Conservation (phyloP, 352 stramenopile genomes). For the Phytopythium ostracodes region DNA sequence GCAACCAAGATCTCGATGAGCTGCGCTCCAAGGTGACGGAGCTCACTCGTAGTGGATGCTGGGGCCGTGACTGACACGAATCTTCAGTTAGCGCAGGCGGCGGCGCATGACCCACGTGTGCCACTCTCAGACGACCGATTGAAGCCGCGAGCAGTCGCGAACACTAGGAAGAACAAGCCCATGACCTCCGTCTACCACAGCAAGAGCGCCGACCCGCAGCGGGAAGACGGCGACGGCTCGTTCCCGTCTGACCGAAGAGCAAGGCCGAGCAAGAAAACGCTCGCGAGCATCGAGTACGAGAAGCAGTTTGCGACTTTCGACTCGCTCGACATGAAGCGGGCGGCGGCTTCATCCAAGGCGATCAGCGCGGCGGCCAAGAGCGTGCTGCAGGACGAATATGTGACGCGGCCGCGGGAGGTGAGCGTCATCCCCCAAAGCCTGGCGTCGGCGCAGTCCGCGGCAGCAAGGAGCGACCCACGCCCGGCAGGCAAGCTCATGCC, state of each 20-base stretch:
- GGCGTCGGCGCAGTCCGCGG: slow-evolving; percentile 11
- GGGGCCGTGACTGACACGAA: neutral
- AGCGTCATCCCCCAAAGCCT: slow-evolving; percentile 47
- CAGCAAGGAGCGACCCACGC: slow-evolving; percentile 9
- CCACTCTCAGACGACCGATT: slow-evolving; percentile 5
- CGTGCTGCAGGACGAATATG: slow-evolving; percentile 68
- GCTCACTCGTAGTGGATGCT: neutral
- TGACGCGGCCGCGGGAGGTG: slow-evolving; percentile 50
- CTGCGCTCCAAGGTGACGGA: slow-evolving; percentile 37
- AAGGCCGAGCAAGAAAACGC: slow-evolving; percentile 26
- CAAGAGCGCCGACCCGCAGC: slow-evolving; percentile 13
- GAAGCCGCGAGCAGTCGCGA: slow-evolving; percentile 2
- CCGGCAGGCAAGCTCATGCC: slow-evolving; percentile 41
- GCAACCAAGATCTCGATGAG: slow-evolving; percentile 68
- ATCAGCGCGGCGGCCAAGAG: slow-evolving; percentile 43
- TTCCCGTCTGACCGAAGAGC: neutral
- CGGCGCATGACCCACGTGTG: slow-evolving; percentile 39
- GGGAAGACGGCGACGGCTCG: neutral
- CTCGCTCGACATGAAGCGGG: slow-evolving; percentile 18
- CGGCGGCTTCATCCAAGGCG: slow-evolving; percentile 25
- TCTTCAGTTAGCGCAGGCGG: slow-evolving; percentile 45
- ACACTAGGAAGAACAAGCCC: slow-evolving; percentile 24
- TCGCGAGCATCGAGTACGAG: slow-evolving; percentile 66
- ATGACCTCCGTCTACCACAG: slow-evolving; percentile 60
- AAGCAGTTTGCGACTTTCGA: slow-evolving; percentile 39